Conservation (phyloP, 805 yeast species). For the Scheffersomyces ergatensis region DNA sequence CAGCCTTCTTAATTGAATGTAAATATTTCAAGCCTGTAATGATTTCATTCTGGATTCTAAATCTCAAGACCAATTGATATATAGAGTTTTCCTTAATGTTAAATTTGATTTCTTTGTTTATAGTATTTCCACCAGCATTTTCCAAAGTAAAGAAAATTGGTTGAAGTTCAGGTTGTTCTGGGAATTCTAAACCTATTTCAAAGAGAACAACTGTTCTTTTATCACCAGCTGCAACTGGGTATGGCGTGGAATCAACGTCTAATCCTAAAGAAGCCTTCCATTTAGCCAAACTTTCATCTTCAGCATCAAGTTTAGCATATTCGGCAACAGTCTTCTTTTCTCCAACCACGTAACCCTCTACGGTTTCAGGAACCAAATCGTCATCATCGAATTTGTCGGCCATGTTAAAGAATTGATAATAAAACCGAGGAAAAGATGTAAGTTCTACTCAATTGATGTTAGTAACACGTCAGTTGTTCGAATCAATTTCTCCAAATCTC, state of each 20-base stretch:
- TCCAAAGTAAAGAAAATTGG: conserved; percentile 73
- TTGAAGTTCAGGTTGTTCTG: conserved; percentile 51
- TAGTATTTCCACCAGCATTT: conserved; percentile 51
- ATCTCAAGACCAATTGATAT: conserved; percentile 70
- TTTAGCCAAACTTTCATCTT: conserved; percentile 84
- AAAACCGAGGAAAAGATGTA: too few species aligned
- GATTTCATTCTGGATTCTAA: conserved; percentile 86
- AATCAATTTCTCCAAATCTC: too few species aligned
- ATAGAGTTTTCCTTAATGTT: conserved; percentile 75
- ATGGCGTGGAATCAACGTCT: conserved; percentile 47
- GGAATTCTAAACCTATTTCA: conserved; percentile 69
- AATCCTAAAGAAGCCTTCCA: conserved; percentile 91
- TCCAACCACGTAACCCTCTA: conserved; percentile 62
- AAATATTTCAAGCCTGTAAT: conserved; percentile 87
- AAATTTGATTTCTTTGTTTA: conserved; percentile 64
- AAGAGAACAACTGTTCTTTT: conserved; percentile 74
- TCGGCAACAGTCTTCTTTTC: conserved; percentile 80
- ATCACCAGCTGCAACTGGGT: conserved; percentile 71
- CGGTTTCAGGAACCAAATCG: conserved; percentile 61
- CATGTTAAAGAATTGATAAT: not conserved
- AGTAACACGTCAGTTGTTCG: too few species aligned
- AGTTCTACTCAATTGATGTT: too few species aligned
- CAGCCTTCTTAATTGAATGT: conserved; percentile 82
- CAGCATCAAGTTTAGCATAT: conserved; percentile 78
- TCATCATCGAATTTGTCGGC: conserved; percentile 36